Evolutionary conservation across 805 yeast genomes (phyloP).

Genomic region (Candida piceae): DNA sequence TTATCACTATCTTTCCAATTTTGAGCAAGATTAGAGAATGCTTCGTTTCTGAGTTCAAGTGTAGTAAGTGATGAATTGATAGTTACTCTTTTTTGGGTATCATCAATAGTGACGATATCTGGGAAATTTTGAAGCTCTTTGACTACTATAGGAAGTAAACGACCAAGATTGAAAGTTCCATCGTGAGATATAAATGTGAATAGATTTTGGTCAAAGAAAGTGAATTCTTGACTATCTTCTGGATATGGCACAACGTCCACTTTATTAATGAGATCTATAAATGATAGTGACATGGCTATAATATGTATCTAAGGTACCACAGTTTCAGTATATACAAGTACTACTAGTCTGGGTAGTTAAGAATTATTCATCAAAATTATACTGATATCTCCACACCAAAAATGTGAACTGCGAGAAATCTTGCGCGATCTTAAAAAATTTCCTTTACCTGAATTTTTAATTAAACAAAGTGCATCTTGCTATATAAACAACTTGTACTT

Average conservation of each 20-base stretch:
- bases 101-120: constrained; percentile 25
- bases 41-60: constrained; percentile 35
- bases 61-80: constrained; percentile 30
- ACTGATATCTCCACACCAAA: no score
- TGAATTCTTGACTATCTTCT: constrained; percentile 12
- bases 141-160: constrained; percentile 32
- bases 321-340: no score
- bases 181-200: constrained; percentile 35
- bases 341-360: no score
- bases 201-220: constrained; percentile 18
- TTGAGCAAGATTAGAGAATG: constrained; percentile 39
- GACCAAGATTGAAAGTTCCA: constrained; percentile 33
- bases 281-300: constrained; percentile 8
- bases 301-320: no score
- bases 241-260: constrained; percentile 31
- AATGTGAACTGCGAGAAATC: no score
- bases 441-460: no score
- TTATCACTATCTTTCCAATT: constrained; percentile 32
- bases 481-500: no score
- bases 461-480: no score
- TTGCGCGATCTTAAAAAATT: no score
- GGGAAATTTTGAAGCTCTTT: constrained; percentile 19
- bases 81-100: constrained; percentile 22
- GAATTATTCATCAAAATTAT: no score
- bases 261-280: constrained; percentile 23